Conservation (phyloP, 805 yeast genomes). For the Clavispora fructus region DNA sequence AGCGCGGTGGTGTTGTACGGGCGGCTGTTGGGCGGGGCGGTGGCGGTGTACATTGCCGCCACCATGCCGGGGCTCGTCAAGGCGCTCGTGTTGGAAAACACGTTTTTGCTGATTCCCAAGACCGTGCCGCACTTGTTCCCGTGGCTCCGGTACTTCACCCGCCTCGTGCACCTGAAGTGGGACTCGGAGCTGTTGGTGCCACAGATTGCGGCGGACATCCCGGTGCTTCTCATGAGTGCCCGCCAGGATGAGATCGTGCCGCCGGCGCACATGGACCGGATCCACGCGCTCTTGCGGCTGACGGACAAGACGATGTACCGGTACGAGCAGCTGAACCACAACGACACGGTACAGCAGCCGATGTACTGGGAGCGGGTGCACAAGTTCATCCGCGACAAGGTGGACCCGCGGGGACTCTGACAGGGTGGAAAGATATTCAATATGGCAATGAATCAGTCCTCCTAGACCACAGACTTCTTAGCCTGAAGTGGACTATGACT, state of each 20-base stretch:
- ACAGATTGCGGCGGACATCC: constrained; percentile 47
- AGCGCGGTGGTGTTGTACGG: constrained; percentile 71
- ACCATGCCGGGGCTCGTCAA: constrained; percentile 44
- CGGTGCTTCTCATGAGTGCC: constrained; percentile 70
- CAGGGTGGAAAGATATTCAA: too few relatives aligned
- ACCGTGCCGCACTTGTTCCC: constrained; percentile 75
- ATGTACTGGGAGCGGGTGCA: constrained; percentile 73
- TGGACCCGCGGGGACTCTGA: constrained; percentile 3
- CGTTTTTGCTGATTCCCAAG: constrained; percentile 71
- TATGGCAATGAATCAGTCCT: too few relatives aligned
- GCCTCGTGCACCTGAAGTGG: constrained; percentile 78
- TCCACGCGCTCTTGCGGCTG: constrained; percentile 51
- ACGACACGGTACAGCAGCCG: constrained; percentile 72
- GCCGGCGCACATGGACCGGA: constrained; percentile 68
- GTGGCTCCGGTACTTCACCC: constrained; percentile 46
- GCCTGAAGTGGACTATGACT: too few relatives aligned
- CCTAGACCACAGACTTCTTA: too few relatives aligned
- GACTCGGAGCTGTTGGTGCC: constrained; percentile 64
- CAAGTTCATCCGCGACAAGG: constrained; percentile 47
- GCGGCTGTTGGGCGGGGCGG: constrained; percentile 93
- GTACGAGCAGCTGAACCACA: constrained; percentile 67
- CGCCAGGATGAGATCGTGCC: constrained; percentile 86
- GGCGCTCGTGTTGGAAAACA: constrained; percentile 79
- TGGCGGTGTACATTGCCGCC: constrained; percentile 75
- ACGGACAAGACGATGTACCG: constrained; percentile 45